Conservation (phyloP, 1,284 basidiomycete species). For the Chalciporus sp. region DNA sequence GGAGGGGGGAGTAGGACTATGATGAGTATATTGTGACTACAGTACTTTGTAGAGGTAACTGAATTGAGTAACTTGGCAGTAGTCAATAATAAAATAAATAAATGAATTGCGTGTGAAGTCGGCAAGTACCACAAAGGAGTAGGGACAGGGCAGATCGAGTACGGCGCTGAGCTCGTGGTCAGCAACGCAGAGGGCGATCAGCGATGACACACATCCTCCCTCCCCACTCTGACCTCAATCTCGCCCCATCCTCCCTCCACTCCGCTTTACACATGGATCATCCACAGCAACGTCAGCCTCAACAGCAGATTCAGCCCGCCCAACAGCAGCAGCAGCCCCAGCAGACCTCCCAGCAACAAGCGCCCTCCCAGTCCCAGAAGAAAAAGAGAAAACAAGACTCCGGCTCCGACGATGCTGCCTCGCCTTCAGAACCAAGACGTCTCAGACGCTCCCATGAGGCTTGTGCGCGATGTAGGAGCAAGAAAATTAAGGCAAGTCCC, state of each 20-base stretch:
- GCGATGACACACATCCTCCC: slow-evolving; percentile 51
- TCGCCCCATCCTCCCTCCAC: slow-evolving; percentile 50
- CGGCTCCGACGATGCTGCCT: slow-evolving; percentile 51
- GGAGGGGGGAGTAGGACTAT: too few species aligned
- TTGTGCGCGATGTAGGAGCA: slow-evolving; percentile 85
- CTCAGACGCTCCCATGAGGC: slow-evolving; percentile 84
- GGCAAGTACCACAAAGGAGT: slow-evolving; percentile 31
- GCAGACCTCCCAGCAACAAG: slow-evolving; percentile 38
- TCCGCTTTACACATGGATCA: slow-evolving; percentile 68
- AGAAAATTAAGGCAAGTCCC: slow-evolving; percentile 92
- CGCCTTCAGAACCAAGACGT: slow-evolving; percentile 69
- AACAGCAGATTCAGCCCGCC: slow-evolving; percentile 27
- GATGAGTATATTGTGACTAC: too few species aligned
- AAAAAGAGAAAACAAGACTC: slow-evolving; percentile 56
- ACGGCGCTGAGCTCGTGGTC: slow-evolving; percentile 18
- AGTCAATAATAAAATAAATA: background rate
- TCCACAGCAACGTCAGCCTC: slow-evolving; percentile 47
- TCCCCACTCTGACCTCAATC: slow-evolving; percentile 45
- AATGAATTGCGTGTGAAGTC: slow-evolving; percentile 12
- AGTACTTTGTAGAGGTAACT: too few species aligned
- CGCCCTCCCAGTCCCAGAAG: slow-evolving; percentile 50
- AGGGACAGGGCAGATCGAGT: background rate
- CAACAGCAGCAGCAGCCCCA: slow-evolving; percentile 40
- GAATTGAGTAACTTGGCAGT: too few species aligned
- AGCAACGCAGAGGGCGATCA: slow-evolving; percentile 24